Conservation (phyloP, 2,329 filamentous ascomycete species). For the Verticillium alfalfae region DNA sequence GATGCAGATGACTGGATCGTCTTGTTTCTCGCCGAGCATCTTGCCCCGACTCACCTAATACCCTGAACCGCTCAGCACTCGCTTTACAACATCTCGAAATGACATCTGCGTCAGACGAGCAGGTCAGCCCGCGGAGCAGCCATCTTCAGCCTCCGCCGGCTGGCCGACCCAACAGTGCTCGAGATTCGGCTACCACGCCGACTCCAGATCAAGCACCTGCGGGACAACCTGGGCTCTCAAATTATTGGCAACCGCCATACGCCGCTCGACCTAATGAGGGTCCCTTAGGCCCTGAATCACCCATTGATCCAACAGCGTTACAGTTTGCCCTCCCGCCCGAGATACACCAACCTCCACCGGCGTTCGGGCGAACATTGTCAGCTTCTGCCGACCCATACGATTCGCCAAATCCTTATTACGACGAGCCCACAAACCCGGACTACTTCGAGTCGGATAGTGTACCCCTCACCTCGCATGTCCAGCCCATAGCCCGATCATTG, state of each 20-base stretch:
- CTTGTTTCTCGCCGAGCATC: background rate
- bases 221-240: constrained; percentile 38
- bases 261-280: constrained; percentile 27
- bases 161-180: background rate
- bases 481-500: constrained; percentile 49
- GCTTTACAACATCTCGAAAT: background rate
- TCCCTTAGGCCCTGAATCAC: constrained; percentile 34
- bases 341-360: constrained; percentile 26
- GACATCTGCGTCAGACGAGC: background rate
- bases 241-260: constrained; percentile 48
- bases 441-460: constrained; percentile 52
- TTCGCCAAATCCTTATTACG: constrained; percentile 24
- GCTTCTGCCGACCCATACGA: constrained; percentile 22
- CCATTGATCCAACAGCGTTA: constrained; percentile 47
- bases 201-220: constrained; percentile 8
- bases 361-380: constrained; percentile 9
- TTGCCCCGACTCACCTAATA: background rate
- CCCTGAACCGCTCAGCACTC: background rate
- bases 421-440: constrained; percentile 27
- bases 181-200: background rate
- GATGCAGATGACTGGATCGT: background rate
- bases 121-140: background rate
- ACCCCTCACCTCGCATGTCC: constrained; percentile 50
- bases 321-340: constrained; percentile 51
- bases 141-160: constrained; percentile 1